phyloP scores from a whole-genome alignment of 345 rosid genomes.

The Arabis hirsuta region DNA sequence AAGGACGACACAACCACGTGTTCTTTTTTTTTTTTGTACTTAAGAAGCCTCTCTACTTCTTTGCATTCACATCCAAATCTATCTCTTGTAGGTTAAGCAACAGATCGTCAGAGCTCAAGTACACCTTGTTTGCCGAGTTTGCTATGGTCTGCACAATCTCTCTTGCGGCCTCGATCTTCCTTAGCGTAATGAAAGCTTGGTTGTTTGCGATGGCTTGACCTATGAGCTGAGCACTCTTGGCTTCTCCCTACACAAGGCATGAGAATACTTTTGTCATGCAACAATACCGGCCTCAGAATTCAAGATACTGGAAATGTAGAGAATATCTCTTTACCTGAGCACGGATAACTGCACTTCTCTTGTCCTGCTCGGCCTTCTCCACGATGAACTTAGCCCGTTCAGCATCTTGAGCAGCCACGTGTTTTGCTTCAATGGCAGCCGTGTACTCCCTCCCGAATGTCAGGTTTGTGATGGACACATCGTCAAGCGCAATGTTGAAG shows the following conservation, averaged over 20 bases:
- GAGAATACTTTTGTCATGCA: slow-evolving; percentile 17
- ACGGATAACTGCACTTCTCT: slow-evolving; percentile 86
- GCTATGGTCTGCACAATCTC: slow-evolving; percentile 84
- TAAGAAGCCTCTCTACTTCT: slow-evolving; percentile 26
- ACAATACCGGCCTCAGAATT: background rate
- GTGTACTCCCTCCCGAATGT: slow-evolving; percentile 95
- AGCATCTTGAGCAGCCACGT: slow-evolving; percentile 97
- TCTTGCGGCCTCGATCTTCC: slow-evolving; percentile 92
- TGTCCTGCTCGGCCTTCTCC: slow-evolving; percentile 97
- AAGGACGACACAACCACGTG: slow-evolving; percentile 9
- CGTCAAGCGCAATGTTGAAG: slow-evolving; percentile 82
- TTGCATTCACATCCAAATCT: slow-evolving; percentile 50
- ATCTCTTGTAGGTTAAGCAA: slow-evolving; percentile 74
- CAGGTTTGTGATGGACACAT: slow-evolving; percentile 84
- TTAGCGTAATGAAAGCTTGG: slow-evolving; percentile 83
- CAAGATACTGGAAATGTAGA: background rate
- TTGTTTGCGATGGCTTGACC: slow-evolving; percentile 93
- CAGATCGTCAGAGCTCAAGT: slow-evolving; percentile 68
- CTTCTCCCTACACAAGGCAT: slow-evolving; percentile 68
- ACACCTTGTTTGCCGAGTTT: slow-evolving; percentile 69
- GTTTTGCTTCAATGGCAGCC: slow-evolving; percentile 92
- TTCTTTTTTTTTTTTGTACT: background rate
- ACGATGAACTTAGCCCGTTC: slow-evolving; percentile 92
- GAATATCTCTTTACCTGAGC: slow-evolving; percentile 62
- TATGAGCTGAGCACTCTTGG: slow-evolving; percentile 87